Conservation (phyloP, 257 asterid species). For the Rehmannia glutinosa region DNA sequence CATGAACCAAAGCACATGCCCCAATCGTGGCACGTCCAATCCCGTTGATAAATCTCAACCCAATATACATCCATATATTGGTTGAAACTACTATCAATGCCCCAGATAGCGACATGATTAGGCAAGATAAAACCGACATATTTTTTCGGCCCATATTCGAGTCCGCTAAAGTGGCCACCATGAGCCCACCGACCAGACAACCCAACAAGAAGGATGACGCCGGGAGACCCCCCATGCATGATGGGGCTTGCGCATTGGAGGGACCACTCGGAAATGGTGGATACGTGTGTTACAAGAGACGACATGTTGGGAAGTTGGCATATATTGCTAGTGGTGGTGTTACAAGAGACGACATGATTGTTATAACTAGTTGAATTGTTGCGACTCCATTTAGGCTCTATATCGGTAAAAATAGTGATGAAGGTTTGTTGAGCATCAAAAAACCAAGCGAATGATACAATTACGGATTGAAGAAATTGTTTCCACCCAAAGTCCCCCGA, state of each 20-base stretch:
- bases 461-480: constrained; percentile 31
- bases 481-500: constrained; percentile 22
- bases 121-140: constrained; percentile 31
- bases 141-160: constrained; percentile 47
- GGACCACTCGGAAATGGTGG: neutral
- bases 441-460: constrained; percentile 37
- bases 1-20: constrained; percentile 34
- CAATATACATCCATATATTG: constrained; percentile 48
- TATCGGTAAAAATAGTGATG: no score
- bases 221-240: constrained; percentile 40
- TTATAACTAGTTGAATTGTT: no score
- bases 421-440: constrained; percentile 53
- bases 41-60: constrained; percentile 35
- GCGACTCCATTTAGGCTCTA: constrained; percentile 50
- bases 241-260: constrained; percentile 30
- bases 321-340: no score
- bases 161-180: constrained; percentile 33
- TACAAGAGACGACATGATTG: no score
- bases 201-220: constrained; percentile 52
- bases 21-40: constrained; percentile 39
- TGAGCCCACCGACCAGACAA: constrained; percentile 36
- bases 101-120: constrained; percentile 37
- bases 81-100: constrained; percentile 24
- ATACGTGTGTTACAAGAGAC: constrained; percentile 35
- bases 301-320: constrained; percentile 28